Conservation (phyloP, 2,329 filamentous ascomycete species). For the Macrophomina tecta region DNA sequence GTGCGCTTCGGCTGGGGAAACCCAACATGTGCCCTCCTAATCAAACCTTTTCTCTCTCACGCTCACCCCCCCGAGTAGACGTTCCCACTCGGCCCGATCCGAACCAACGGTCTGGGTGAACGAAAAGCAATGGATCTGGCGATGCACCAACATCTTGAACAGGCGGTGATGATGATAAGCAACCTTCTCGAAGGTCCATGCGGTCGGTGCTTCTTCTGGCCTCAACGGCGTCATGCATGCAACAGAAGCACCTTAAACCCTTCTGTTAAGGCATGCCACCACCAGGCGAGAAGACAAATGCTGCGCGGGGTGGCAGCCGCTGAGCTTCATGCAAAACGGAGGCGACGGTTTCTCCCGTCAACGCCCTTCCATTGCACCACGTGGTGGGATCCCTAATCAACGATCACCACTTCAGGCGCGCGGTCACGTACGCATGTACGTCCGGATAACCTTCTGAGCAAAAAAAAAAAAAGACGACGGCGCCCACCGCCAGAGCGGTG, state of each 20-base stretch:
- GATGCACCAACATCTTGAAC: neutral
- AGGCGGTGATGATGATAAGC: no score
- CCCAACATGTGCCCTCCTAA: no score
- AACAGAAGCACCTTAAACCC: neutral
- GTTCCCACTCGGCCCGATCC: constrained; percentile 13
- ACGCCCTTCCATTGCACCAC: neutral
- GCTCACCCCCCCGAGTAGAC: no score
- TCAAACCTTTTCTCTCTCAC: no score
- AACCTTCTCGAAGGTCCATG: no score
- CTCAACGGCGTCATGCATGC: no score
- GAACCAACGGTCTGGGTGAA: constrained; percentile 8
- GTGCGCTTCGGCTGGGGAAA: neutral
- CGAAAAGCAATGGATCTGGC: neutral
- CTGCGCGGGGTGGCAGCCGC: neutral
- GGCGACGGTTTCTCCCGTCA: neutral
- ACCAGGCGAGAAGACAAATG: neutral
- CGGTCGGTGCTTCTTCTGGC: no score
- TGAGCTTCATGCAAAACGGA: neutral
- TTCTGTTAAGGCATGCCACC: neutral
- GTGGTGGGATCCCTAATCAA: neutral
- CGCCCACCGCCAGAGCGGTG: no score
- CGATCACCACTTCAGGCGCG: neutral
- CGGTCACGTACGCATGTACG: neutral
- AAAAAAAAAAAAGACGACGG: no score
- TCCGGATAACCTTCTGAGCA: no score